Evolutionary conservation across 2,329 filamentous ascomycete genomes (phyloP).

Genomic region (Aspergillus viridinutans): DNA sequence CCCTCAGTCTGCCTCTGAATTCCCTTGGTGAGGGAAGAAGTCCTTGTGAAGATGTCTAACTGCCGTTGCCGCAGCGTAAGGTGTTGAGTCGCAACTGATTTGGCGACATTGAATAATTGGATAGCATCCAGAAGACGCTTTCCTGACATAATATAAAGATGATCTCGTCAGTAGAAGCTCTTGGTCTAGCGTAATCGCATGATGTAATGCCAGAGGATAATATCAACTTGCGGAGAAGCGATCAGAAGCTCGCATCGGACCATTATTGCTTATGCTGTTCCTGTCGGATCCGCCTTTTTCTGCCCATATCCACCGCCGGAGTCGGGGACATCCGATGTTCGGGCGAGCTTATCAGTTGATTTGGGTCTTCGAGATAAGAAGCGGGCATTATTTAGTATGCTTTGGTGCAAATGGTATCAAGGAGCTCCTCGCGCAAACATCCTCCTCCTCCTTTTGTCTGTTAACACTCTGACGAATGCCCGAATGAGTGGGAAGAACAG

Average conservation of each 20-base stretch:
- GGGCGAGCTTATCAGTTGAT: conserved; percentile 1
- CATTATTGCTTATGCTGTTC: neutral
- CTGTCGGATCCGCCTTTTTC: conserved; percentile 9
- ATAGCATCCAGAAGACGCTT: conserved; percentile 67
- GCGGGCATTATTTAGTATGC: neutral
- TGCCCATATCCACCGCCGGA: conserved; percentile 10
- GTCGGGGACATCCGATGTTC: conserved; percentile 5
- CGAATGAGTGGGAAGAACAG: conserved; percentile 20
- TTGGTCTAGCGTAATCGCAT: conserved; percentile 17
- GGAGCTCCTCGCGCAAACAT: neutral
- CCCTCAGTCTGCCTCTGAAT: conserved; percentile 59
- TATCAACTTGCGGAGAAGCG: neutral
- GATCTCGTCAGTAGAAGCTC: neutral
- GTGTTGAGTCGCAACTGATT: conserved; percentile 62
- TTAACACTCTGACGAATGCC: conserved; percentile 1
- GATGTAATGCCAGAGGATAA: conserved; percentile 2
- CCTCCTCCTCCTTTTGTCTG: conserved; percentile 3
- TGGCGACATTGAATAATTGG: conserved; percentile 65
- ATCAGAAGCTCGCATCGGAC: neutral
- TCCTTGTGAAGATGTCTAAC: conserved; percentile 59
- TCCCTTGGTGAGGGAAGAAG: conserved; percentile 61
- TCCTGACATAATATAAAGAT: conserved; percentile 44
- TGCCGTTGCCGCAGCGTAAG: conserved; percentile 57
- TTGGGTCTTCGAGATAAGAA: conserved; percentile 8
- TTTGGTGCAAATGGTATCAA: neutral